Evolutionary conservation across 345 rosid species (phyloP).

Genomic region (Acer saccharum): DNA sequence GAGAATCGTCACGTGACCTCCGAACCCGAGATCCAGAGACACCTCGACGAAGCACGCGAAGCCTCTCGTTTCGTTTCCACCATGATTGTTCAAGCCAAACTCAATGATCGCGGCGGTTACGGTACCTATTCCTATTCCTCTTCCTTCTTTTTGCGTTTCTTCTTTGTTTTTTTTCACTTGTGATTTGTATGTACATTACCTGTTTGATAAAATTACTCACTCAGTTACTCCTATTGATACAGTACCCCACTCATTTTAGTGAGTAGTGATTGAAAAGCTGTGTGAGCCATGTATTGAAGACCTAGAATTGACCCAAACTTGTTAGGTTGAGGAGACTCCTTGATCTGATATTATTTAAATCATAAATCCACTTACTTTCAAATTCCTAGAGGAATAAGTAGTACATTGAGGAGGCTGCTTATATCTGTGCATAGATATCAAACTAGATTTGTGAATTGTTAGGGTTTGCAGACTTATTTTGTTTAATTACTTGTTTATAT

Average conservation of each 20-base stretch:
- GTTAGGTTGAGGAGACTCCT: too few species aligned
- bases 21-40: conserved; percentile 60
- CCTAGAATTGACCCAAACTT: too few species aligned
- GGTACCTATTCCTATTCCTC: conserved; percentile 37
- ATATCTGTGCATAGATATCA: neutral
- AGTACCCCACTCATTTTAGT: too few species aligned
- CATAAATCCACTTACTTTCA: neutral
- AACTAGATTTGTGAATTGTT: too few species aligned
- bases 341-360: neutral
- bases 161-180: neutral
- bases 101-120: conserved; percentile 81
- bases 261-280: neutral
- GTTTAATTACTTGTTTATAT: too few species aligned
- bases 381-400: neutral
- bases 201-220: neutral
- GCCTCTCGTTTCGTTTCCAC: conserved; percentile 78
- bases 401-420: neutral
- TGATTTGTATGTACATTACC: neutral
- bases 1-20: conserved; percentile 72
- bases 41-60: conserved; percentile 85
- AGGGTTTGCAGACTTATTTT: too few species aligned
- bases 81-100: conserved; percentile 93
- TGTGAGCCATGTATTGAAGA: too few species aligned
- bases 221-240: too few species aligned
- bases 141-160: neutral